phyloP scores from a whole-genome alignment of 768 basidiomycete species.

The Amanita jacksonii region DNA sequence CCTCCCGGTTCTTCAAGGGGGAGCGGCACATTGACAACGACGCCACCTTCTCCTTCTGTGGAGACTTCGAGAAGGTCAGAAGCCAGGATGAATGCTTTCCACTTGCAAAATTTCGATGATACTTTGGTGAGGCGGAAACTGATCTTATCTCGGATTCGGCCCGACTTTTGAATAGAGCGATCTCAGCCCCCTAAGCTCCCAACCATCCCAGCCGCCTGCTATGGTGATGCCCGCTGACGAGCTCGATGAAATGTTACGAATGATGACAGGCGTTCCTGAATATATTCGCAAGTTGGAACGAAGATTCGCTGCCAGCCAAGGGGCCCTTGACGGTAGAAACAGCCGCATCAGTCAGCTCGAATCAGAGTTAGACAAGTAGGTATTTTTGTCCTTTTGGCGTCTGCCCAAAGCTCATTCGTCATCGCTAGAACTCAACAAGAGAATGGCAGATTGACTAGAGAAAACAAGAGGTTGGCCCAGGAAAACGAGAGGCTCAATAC shows the following conservation, averaged over 20 bases:
- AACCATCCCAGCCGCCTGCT: not conserved
- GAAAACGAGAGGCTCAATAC: not conserved
- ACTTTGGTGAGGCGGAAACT: not conserved
- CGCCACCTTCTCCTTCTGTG: not conserved
- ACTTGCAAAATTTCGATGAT: not conserved
- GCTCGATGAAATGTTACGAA: constrained; percentile 10
- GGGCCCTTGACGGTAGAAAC: constrained; percentile 5
- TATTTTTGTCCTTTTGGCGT: too few species aligned
- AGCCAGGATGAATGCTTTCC: not conserved
- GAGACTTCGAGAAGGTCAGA: not conserved
- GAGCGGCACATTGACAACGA: not conserved
- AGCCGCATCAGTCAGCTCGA: constrained; percentile 1
- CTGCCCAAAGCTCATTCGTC: too few species aligned
- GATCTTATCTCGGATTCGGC: not conserved
- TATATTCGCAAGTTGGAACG: constrained; percentile 17
- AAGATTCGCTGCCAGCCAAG: constrained; percentile 13
- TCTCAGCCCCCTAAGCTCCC: not conserved
- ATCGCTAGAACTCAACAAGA: not conserved
- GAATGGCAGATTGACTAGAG: not conserved
- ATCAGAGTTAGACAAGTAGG: constrained; percentile 12
- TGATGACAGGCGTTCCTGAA: constrained; percentile 9
- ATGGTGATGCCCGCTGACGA: constrained; percentile 3
- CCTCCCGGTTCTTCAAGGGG: not conserved
- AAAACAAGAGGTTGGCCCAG: not conserved
- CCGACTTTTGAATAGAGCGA: not conserved